Base-by-base conservation (phyloP, 345 rosid species). In the Heritiera littoralis region DNA sequence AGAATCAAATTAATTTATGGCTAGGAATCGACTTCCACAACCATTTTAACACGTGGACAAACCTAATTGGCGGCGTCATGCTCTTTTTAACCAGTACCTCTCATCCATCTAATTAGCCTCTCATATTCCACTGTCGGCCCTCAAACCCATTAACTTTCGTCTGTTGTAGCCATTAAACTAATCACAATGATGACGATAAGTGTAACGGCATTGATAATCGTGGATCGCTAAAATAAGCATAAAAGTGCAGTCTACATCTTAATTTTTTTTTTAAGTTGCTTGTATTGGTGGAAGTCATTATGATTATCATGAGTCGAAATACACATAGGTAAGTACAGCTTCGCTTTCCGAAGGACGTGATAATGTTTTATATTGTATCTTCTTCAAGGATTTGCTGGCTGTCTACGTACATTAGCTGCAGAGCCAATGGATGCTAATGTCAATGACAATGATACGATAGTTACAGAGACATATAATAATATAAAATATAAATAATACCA, bases 271-370 rank as follows among this genome's bases (percentile, higher is more conserved):
- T 35, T 1, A 60, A 48, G 35, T 79, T 64, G 40, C 72, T 76
- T 82, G 48, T 23, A 17, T 17, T 71, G 85, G 88, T 82, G 86
- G 87, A 51, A 64, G 79, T 83, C 81, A 86, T 86, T 86, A 84
- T 80, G 86, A 30, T 63, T 23, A 35, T 54, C 23, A 14, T 55
- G 78, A 64, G 45, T 7, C 6, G 45, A 43, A 5, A 43, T 43
- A 43, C 45, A 43, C 1, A 43, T 35, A 1, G 86, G 84, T 55
- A 70, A 83, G 88, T 74, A 81, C 80, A 78, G 80, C 81, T 6
- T 43, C 1, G 45, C 6, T 43, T 43, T 43, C 86, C 12, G 18
- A 74, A 68, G 46, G 54, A 77, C 1, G 72, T 32, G 87, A 85
- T 84, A 87, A 84, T 18, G 49, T 87, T 87, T 84, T 82, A 60